Evolutionary conservation across 2,329 filamentous ascomycete genomes (phyloP), one percentile per base, ranked within the genome.

Genomic region (Cordyceps farinosa): DNA sequence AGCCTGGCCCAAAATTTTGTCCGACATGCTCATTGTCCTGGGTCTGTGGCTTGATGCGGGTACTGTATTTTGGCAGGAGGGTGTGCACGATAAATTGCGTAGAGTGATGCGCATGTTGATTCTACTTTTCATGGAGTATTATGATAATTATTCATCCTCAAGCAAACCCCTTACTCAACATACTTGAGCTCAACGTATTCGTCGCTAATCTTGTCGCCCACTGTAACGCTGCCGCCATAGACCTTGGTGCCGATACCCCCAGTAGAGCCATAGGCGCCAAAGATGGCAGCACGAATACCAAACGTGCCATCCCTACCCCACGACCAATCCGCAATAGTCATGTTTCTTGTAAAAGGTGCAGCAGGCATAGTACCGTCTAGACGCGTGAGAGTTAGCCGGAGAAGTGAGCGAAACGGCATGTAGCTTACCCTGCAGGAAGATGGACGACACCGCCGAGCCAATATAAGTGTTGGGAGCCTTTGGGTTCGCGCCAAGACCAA

Each of bases 361-460:
- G 42, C 38, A 27, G 59, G 51, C 50, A 54, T 38, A 2, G 6
- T 47, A 4, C 59, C 59, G n/a, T 62, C 59, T 62, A 32, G 34
- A 45, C 2, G 29, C 29, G 29, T 40, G 17, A 30, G 34, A 15
- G 7, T 27, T 40, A 55, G 8, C 29, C 8, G n/a, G 13, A 3
- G 6, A 29, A 38, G 38, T 13, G 27, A 15, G 17, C 7, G 1
- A 4, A 22, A 42, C 11, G 30, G 27, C 1, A 57, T 5, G 7
- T 17, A 36, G 3, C 57, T 51, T 48, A 62, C 59, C 59, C 27
- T 61, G 58, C 17, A 61, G 58, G 13, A 30, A 54, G 51, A 62
- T 62, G n/a, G 59, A 54, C 8, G 50, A 42, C n/a, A 62, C 42
- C 2, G 42, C 40, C 3, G 17, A n/a, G 40, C 59, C 59, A n/a